Base-by-base conservation (phyloP, 805 yeast genomes). In the Kregervanrija fluxuum region DNA sequence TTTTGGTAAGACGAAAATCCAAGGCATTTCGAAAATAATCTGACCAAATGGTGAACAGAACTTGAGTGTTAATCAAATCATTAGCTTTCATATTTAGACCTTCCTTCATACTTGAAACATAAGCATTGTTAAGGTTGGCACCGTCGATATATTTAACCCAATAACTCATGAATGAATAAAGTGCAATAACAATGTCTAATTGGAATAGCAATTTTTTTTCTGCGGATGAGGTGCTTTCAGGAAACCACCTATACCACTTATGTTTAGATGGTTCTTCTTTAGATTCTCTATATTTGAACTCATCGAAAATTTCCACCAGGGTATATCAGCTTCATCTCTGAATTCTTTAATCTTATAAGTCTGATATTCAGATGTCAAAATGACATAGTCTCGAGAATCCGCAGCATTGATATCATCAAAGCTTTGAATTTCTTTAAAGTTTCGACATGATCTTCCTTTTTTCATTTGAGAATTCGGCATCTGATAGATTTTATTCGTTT, bases 61-160 rank as follows among this genome's bases (percentile, higher is more conserved):
- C 77, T 51, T 76, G 80, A 8, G 81, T 72, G 51, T 79, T 67
- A 40, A 78, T 75, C 46, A 80, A 68, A 52, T 82, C 85, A 54
- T 80, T 77, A 11, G 83, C 85, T 46, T 69, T 55, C 75, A 83
- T 70, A 4, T 69, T 68, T 30, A 81, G 59, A 40, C 68, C 79
- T 50, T 75, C 79, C 47, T 71, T 62, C 77, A 82, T 71, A 13
- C 82, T 80, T 12, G 82, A 74, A 37, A 79, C 81, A 56, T 80
- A 82, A 2, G 87, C 88, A 54, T 80, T 80, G 49, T 69, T 75
- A 44, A 77, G 64, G 56, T 81, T 82, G 40, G n/a, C n/a, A n/a
- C n/a, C n/a, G n/a, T n/a, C n/a, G n/a, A n/a, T n/a, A n/a, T n/a
- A 75, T 56, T 81, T 81, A 44, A 81, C 76, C 84, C 85, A 82